Conservation (phyloP, 169 alveolate species). For the Plasmodium ovale region DNA sequence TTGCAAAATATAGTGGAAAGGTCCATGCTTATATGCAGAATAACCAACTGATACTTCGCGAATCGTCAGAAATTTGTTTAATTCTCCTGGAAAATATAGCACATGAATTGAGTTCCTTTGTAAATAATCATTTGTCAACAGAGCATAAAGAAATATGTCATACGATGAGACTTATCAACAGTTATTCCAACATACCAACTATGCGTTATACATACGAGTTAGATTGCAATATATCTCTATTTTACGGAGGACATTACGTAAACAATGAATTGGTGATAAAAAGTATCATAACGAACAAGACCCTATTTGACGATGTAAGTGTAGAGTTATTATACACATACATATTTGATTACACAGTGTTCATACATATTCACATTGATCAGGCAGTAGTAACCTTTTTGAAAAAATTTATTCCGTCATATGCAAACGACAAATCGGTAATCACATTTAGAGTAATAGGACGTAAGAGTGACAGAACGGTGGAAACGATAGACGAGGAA, state of each 20-base stretch:
- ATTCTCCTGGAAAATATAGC: constrained; percentile 34
- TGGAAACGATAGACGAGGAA: not conserved
- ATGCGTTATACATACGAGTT: constrained; percentile 64
- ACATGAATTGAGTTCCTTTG: constrained; percentile 12
- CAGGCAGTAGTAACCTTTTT: not conserved
- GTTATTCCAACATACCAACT: constrained; percentile 46
- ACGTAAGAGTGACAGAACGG: constrained; percentile 11
- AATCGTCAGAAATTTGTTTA: constrained; percentile 53
- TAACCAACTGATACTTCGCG: constrained; percentile 37
- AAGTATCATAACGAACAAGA: constrained; percentile 18
- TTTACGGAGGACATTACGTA: constrained; percentile 12
- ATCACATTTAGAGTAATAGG: constrained; percentile 31
- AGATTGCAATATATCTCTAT: constrained; percentile 53
- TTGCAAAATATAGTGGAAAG: not conserved
- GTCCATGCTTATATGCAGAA: constrained; percentile 21
- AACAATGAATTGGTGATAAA: constrained; percentile 17
- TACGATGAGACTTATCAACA: constrained; percentile 9
- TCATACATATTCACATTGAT: constrained; percentile 9
- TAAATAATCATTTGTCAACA: constrained; percentile 15
- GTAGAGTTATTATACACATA: constrained; percentile 20
- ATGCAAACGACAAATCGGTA: constrained; percentile 4
- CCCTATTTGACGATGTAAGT: constrained; percentile 33
- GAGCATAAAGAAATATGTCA: constrained; percentile 5
- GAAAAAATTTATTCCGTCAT: constrained; percentile 1
- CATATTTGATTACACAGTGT: constrained; percentile 28